A percentile compares a stretch with the other conserved stretches of the same genome.
Conservation (phyloP, 192 early-diverging fungal genomes). For the Phlyctochytrium bullatum region DNA sequence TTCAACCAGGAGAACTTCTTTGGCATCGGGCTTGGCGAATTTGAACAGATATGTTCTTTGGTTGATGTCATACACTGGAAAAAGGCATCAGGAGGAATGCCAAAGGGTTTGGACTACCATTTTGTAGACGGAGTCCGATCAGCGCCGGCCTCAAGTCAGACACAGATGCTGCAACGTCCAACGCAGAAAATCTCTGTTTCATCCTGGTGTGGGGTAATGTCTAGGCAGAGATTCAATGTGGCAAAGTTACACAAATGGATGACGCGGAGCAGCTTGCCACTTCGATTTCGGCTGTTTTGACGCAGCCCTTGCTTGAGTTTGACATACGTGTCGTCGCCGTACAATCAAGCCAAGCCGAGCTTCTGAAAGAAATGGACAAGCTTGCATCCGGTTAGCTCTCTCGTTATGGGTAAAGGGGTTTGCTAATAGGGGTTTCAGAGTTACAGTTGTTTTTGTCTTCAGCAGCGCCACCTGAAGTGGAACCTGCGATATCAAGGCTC, state of each 20-base stretch:
- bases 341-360: constrained; percentile 16
- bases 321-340: constrained; percentile 27
- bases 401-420: not conserved
- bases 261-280: too few relatives aligned
- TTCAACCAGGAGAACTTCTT: constrained; percentile 87
- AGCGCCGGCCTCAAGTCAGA: constrained; percentile 65
- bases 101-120: constrained; percentile 36
- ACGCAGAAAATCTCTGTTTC: constrained; percentile 78
- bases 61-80: constrained; percentile 89
- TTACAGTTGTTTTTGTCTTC: constrained; percentile 10
- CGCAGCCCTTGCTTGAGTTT: constrained; percentile 20
- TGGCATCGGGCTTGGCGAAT: constrained; percentile 85
- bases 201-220: constrained; percentile 23
- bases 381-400: constrained; percentile 8
- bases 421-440: too few relatives aligned
- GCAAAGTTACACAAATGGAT: too few relatives aligned
- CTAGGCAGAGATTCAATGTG: too few relatives aligned
- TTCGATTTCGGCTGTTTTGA: constrained; percentile 10
- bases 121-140: constrained; percentile 85
- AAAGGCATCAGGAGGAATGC: not conserved
- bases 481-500: constrained; percentile 14
- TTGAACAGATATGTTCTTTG: constrained; percentile 87
- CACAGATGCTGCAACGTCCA: constrained; percentile 84
- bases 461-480: constrained; percentile 12
- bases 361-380: constrained; percentile 28